Evolutionary conservation across 2,329 filamentous ascomycete genomes (phyloP).

Genomic region (Aspergillus fischeri): DNA sequence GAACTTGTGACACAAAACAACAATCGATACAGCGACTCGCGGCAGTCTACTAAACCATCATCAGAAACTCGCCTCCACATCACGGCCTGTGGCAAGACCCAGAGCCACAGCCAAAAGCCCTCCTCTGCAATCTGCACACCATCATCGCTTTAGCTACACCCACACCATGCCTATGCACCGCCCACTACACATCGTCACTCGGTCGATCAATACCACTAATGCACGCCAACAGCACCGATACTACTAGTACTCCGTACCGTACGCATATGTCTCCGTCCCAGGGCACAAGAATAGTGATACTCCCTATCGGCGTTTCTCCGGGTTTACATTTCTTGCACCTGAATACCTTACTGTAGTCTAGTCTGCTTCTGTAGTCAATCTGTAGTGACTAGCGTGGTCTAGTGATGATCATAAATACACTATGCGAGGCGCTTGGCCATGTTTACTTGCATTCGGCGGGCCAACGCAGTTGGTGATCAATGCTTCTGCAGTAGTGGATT

Average conservation of each 20-base stretch:
- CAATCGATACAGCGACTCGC: not conserved
- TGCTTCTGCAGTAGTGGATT: not conserved
- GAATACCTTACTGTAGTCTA: not conserved
- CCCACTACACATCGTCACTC: not conserved
- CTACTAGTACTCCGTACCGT: not conserved
- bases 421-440: not conserved
- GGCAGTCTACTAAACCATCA: not conserved
- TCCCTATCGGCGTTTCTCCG: slow-evolving; percentile 4
- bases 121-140: not conserved
- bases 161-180: not conserved
- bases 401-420: not conserved
- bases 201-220: slow-evolving; percentile 1
- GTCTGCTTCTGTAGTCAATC: not conserved
- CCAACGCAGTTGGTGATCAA: not conserved
- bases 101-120: not conserved
- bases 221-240: not conserved
- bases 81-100: not conserved
- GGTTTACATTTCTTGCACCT: not conserved
- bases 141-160: not conserved
- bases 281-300: not conserved
- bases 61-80: not conserved
- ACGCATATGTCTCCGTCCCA: not conserved
- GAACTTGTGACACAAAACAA: not conserved
- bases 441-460: not conserved
- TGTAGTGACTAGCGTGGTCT: not conserved